Evolutionary conservation across 1,284 basidiomycete genomes (phyloP).

Genomic region (Papiliotrema flavescens): DNA sequence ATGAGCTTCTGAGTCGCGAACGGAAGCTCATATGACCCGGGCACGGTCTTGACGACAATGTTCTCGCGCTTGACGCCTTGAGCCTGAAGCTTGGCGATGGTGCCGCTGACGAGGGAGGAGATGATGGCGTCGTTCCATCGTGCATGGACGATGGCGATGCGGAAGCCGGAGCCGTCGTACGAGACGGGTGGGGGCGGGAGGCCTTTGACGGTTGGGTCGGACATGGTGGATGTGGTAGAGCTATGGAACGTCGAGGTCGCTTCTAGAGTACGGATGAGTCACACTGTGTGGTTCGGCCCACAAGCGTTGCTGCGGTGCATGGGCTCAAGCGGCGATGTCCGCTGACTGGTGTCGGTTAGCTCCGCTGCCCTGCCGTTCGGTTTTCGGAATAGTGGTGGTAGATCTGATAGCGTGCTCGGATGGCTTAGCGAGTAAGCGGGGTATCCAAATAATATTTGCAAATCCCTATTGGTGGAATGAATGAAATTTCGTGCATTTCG

Average conservation of each 20-base stretch:
- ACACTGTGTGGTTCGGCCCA: not conserved
- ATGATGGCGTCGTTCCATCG: slow-evolving; percentile 88
- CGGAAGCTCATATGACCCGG: slow-evolving; percentile 91
- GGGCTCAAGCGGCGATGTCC: too few relatives aligned
- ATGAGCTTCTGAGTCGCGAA: slow-evolving; percentile 67
- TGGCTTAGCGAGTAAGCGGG: not conserved
- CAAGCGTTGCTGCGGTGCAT: too few relatives aligned
- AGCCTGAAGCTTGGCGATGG: slow-evolving; percentile 70
- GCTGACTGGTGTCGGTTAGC: too few relatives aligned
- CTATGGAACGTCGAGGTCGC: too few relatives aligned
- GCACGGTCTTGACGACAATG: slow-evolving; percentile 86
- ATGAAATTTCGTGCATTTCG: not conserved
- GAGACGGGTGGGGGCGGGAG: slow-evolving; percentile 59
- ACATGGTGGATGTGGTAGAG: slow-evolving; percentile 24
- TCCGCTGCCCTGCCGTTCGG: too few relatives aligned
- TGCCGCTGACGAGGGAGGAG: slow-evolving; percentile 74
- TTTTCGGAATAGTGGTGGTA: too few relatives aligned
- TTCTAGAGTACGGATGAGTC: not conserved
- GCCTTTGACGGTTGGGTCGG: slow-evolving; percentile 65
- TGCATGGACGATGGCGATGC: slow-evolving; percentile 86
- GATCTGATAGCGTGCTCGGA: not conserved
- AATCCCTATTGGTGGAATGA: not conserved
- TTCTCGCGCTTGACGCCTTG: slow-evolving; percentile 84
- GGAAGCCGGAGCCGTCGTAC: slow-evolving; percentile 72
- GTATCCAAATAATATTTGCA: not conserved